Percentiles rank a stretch among this genome's conserved stretches.
These are phyloP conservation scores for Pestalotiopsis sp. DNA, from an alignment of 2,329 filamentous ascomycete species.

Conservation along the genomic window DNA sequence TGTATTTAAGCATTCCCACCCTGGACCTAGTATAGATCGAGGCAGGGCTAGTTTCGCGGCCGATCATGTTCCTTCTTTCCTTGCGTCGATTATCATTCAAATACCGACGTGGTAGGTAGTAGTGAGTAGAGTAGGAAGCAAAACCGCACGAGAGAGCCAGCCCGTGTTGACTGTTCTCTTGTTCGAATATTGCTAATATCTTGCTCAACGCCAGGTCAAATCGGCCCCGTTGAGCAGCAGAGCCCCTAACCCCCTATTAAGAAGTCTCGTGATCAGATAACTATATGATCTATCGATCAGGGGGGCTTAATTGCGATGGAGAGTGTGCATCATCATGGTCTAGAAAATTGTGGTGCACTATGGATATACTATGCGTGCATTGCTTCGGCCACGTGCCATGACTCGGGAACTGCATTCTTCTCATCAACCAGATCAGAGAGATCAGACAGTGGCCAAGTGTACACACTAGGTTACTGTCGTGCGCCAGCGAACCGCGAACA, in stretches of 20 bases:
- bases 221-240: neutral
- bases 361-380: neutral
- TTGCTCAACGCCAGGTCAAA: no score
- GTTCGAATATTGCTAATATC: no score
- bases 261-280: neutral
- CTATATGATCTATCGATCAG: neutral
- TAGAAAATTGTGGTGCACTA: neutral
- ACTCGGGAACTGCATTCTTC: neutral
- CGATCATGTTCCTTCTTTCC: neutral
- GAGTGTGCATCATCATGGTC: neutral
- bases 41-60: neutral
- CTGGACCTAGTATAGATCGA: constrained; percentile 8
- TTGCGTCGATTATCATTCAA: neutral
- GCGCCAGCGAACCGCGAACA: neutral
- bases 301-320: neutral
- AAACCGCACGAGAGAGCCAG: neutral
- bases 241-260: neutral
- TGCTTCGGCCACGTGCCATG: neutral
- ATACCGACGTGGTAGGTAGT: neutral
- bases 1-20: neutral
- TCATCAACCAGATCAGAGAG: neutral
- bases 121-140: no score
- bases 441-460: neutral
- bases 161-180: neutral
- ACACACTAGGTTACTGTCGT: neutral